A percentile compares a stretch with the other conserved stretches of the same genome.
phyloP scores from a whole-genome alignment of 2,329 filamentous ascomycete species.

The Laburnicola sp. region DNA sequence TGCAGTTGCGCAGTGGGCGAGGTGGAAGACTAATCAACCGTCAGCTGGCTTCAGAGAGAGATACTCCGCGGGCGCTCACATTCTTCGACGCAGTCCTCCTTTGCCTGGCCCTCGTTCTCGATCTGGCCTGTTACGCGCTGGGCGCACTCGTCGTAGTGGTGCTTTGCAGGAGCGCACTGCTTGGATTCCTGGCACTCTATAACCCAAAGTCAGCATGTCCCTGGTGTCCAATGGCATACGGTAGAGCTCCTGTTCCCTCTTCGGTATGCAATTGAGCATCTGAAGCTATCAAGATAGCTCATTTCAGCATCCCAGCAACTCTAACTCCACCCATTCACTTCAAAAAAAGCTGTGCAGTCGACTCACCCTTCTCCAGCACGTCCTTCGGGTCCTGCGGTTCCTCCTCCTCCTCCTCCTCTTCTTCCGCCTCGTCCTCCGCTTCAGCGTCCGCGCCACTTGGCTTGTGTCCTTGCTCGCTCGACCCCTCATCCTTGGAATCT shows the following conservation, averaged over 20 bases:
- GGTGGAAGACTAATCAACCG: slow-evolving; percentile 82
- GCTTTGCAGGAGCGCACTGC: slow-evolving; percentile 84
- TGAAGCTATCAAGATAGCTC: slow-evolving; percentile 2
- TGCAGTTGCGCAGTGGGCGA: slow-evolving; percentile 88
- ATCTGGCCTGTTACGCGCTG: slow-evolving; percentile 81
- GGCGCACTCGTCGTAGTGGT: slow-evolving; percentile 98
- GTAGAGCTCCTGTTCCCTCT: not conserved
- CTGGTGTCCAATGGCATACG: slow-evolving; percentile 1
- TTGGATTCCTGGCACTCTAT: slow-evolving; percentile 87
- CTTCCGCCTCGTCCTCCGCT: slow-evolving; percentile 60
- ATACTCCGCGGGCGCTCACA: slow-evolving; percentile 65
- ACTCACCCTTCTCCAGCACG: slow-evolving; percentile 87
- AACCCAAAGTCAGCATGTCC: slow-evolving; percentile 25
- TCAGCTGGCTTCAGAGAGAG: slow-evolving; percentile 11
- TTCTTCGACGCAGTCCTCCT: slow-evolving; percentile 98
- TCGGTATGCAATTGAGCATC: slow-evolving; percentile 15
- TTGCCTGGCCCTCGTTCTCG: slow-evolving; percentile 71
- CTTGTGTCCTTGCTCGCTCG: too few relatives aligned
- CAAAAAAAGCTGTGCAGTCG: slow-evolving; percentile 1
- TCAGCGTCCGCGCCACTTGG: too few relatives aligned
- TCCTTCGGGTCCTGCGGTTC: slow-evolving; percentile 76
- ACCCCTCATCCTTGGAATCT: slow-evolving; percentile 51
- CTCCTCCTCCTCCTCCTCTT: slow-evolving; percentile 79
- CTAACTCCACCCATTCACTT: not conserved
- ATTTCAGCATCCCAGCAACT: slow-evolving; percentile 1